Evolutionary conservation across 2,329 filamentous ascomycete genomes (phyloP), one percentile per base, ranked within the genome.

Genomic region (Paraphoma chrysanthemicola): DNA sequence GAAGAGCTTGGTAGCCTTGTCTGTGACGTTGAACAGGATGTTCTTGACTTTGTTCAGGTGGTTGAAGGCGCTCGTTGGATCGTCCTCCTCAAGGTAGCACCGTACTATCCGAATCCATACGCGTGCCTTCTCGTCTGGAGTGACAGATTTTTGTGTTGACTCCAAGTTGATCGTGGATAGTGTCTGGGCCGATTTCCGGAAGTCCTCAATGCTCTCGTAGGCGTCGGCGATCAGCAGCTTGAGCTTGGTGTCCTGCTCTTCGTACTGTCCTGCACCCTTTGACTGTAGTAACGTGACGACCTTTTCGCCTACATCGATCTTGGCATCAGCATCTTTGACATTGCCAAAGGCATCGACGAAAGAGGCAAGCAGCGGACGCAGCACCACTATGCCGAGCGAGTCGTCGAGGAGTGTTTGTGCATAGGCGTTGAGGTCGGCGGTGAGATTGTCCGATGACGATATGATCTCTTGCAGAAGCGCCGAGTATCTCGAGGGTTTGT

Each of bases 11-110:
- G 94, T 83, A 58, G 90, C 86, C 39, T 88, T 85, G 74, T 97
- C 88, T 30, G 85, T 80, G 31, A 97, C 88, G 61, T 86, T 88
- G 80, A 91, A 88, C 74, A 97, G 92, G 64, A 97, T 84, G 72
- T 95, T 94, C 80, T 97, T 98, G 77, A 96, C 90, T 77, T 94
- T 93, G 83, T 97, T 97, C 69, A 99, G 85, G 74, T 93, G 96
- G 41, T 85, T 86, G 74, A 96, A 92, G 42, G 95, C 95, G 36
- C 86, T 85, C 1, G 90, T 92, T 8, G 92, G 90, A 79, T 98
- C 93, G 74, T 97, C 94, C 46, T 93, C 92, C 80, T 99, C 94
- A 60, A 99, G 86, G 75, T 95, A 96, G 81, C 96, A 90, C 60
- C 95, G 88, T 73, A 96, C 93, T 72, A 99, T 97, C 57, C 94